phyloP scores from a whole-genome alignment of 225 moss, liverwort and hornwort genomes.

The Thuidium tamariscinum region DNA sequence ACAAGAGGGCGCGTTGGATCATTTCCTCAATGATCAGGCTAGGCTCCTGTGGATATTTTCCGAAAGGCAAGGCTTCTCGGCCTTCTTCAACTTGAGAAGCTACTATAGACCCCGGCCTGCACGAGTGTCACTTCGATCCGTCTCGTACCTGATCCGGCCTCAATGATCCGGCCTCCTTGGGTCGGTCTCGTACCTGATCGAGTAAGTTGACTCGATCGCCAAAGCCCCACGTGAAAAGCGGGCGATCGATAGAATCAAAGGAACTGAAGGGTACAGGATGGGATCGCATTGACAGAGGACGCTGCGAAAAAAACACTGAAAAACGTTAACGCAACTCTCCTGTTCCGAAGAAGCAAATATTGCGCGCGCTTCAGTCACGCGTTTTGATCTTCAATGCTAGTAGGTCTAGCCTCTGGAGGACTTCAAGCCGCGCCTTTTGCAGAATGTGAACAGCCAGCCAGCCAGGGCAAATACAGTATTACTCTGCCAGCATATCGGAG shows the following conservation, averaged over 20 bases:
- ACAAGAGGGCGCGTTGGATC: background rate
- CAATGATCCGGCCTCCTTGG: no score
- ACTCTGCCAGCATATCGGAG: background rate
- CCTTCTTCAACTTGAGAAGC: background rate
- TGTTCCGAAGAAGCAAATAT: background rate
- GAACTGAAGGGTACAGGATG: background rate
- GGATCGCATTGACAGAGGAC: background rate
- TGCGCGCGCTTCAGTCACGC: background rate
- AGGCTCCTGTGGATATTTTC: background rate
- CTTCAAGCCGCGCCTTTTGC: no score
- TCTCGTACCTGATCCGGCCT: background rate
- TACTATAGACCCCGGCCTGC: background rate
- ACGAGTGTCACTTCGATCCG: background rate
- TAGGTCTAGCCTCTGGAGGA: background rate
- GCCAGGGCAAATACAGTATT: no score
- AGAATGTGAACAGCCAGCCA: background rate
- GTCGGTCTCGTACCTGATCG: background rate
- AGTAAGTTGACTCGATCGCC: background rate
- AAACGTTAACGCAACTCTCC: background rate
- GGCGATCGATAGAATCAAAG: background rate
- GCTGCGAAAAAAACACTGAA: no score
- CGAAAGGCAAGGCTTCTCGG: background rate
- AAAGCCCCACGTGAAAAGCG: background rate
- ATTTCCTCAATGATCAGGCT: background rate
- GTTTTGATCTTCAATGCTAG: background rate